Evolutionary conservation across 352 stramenopile species (phyloP).

Genomic region (Pythium sp.): DNA sequence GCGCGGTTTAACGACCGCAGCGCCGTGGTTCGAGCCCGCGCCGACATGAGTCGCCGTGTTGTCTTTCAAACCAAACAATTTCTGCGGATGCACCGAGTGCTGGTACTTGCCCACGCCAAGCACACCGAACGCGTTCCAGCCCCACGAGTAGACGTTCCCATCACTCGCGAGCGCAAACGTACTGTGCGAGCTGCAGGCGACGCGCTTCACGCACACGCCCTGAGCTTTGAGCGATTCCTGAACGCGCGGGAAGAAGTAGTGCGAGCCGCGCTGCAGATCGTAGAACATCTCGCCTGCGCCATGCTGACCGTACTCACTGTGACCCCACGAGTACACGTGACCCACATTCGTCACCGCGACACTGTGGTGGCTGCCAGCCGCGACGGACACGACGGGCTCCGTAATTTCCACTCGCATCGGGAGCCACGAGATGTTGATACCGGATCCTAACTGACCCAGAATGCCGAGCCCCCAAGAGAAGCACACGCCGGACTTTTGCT

Average conservation of each 20-base stretch:
- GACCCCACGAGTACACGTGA: constrained; percentile 73
- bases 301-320: constrained; percentile 84
- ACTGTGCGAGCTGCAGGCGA: constrained; percentile 69
- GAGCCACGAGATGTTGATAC: constrained; percentile 62
- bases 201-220: constrained; percentile 25
- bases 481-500: constrained; percentile 37
- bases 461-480: constrained; percentile 81
- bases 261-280: constrained; percentile 68
- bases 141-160: constrained; percentile 79
- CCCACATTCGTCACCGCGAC: constrained; percentile 55
- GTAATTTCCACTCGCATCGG: constrained; percentile 52
- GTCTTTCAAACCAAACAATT: constrained; percentile 57
- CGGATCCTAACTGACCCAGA: constrained; percentile 64
- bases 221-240: constrained; percentile 52
- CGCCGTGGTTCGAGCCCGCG: constrained; percentile 71
- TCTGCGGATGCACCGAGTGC: constrained; percentile 64
- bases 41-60: constrained; percentile 49
- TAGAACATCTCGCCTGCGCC: constrained; percentile 58
- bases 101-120: constrained; percentile 77
- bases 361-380: constrained; percentile 73
- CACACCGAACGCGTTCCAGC: constrained; percentile 80
- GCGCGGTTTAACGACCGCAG: constrained; percentile 46
- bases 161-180: constrained; percentile 61
- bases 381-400: constrained; percentile 52
- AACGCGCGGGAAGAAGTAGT: constrained; percentile 70